A percentile compares a stretch with the other conserved stretches of the same genome.
phyloP scores from a whole-genome alignment of 2,329 filamentous ascomycete genomes.

The Colletotrichum incanum region DNA sequence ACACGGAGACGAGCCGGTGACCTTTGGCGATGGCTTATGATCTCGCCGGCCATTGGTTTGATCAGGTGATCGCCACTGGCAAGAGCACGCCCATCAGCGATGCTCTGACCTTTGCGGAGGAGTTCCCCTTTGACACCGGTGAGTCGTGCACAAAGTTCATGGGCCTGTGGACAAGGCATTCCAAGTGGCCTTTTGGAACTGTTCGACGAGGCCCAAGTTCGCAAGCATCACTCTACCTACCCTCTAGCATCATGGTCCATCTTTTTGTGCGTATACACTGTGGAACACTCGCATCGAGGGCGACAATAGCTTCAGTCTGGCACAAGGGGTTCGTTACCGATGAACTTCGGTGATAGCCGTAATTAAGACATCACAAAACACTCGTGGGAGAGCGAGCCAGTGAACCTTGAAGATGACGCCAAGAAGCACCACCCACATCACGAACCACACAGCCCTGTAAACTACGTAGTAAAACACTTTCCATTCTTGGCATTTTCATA shows the following conservation, averaged over 20 bases:
- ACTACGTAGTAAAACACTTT: background rate
- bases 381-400: background rate
- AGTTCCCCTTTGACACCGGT: background rate
- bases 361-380: background rate
- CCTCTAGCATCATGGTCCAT: background rate
- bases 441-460: no score
- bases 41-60: background rate
- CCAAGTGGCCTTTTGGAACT: no score
- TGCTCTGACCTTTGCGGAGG: background rate
- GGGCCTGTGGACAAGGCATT: no score
- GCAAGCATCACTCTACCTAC: background rate
- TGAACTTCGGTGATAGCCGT: background rate
- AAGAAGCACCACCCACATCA: background rate
- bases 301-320: background rate
- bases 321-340: background rate
- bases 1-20: background rate
- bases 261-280: background rate
- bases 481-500: constrained; percentile 25
- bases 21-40: background rate
- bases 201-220: background rate
- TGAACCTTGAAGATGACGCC: background rate
- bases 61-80: background rate
- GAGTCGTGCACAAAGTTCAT: no score
- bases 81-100: background rate
- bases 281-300: background rate